These are phyloP conservation scores for Ampelomyces quisqualis DNA, from an alignment of 2,329 filamentous ascomycete genomes.

Conservation along the genomic window DNA sequence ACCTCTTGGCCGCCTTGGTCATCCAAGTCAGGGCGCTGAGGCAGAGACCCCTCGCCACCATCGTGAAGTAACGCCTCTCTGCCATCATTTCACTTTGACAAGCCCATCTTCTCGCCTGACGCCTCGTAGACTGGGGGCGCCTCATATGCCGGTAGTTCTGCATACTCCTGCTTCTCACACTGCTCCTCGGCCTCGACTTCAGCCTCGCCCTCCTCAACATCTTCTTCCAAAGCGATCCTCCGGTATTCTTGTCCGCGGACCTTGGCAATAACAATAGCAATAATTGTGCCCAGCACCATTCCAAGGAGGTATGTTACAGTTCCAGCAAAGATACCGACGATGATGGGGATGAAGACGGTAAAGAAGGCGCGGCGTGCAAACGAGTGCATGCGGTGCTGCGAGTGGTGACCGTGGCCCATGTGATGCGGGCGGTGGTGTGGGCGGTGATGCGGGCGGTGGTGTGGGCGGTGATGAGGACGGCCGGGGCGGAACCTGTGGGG, in stretches of 20 bases:
- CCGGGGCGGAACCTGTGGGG: constrained; percentile 38
- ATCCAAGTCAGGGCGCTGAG: too few relatives aligned
- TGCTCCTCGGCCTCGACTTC: constrained; percentile 20
- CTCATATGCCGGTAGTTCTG: constrained; percentile 41
- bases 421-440: constrained; percentile 21
- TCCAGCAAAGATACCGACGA: constrained; percentile 69
- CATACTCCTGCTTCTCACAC: constrained; percentile 38
- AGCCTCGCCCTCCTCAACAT: constrained; percentile 27
- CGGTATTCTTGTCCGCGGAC: constrained; percentile 51
- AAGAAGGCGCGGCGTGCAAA: constrained; percentile 55
- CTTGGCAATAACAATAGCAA: constrained; percentile 60
- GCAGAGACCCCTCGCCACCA: too few relatives aligned
- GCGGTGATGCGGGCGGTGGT: constrained; percentile 25
- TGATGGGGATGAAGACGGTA: constrained; percentile 66
- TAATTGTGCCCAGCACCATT: constrained; percentile 64
- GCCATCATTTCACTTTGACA: constrained; percentile 19
- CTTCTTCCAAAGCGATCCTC: constrained; percentile 36
- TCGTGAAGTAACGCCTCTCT: not conserved
- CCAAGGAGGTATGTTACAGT: constrained; percentile 66
- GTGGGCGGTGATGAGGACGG: constrained; percentile 20
- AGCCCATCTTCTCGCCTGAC: constrained; percentile 34
- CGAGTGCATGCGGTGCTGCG: constrained; percentile 29
- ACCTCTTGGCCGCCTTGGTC: too few relatives aligned
- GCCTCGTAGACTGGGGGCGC: constrained; percentile 43
- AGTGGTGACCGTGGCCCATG: constrained; percentile 24